Percentiles rank a stretch among this genome's conserved stretches.
Evolutionary conservation across 208 protist genomes (phyloP).

Genomic region (Wallacemonas sp.): DNA sequence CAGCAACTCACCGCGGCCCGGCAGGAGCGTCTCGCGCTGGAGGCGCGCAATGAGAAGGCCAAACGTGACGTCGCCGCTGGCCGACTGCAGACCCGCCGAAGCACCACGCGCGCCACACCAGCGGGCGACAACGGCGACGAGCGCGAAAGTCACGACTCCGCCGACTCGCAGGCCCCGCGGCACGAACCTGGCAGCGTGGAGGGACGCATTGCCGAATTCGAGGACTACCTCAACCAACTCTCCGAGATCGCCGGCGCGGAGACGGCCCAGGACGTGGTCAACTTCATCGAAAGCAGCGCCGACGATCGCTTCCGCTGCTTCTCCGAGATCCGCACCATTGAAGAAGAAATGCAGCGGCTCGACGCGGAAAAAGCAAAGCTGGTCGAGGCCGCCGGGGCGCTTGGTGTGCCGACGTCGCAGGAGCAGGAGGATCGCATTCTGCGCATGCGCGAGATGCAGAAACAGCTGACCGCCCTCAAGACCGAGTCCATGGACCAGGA

Average conservation of each 20-base stretch:
- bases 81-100: neutral
- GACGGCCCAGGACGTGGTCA: conserved; percentile 43
- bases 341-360: conserved; percentile 43
- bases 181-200: conserved; percentile 8
- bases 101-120: neutral
- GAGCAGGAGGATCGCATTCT: conserved; percentile 9
- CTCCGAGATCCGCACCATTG: conserved; percentile 43
- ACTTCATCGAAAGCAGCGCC: conserved; percentile 44
- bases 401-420: neutral
- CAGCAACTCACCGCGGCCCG: conserved; percentile 31
- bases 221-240: conserved; percentile 46
- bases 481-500: conserved; percentile 34
- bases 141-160: conserved; percentile 5
- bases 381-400: neutral
- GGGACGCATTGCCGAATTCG: conserved; percentile 34
- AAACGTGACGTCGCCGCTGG: conserved; percentile 9
- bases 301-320: conserved; percentile 64
- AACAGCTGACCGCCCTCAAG: conserved; percentile 27
- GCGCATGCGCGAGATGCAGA: conserved; percentile 18
- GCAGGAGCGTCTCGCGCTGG: conserved; percentile 39
- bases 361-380: conserved; percentile 27
- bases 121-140: conserved; percentile 2
- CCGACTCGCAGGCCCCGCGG: neutral
- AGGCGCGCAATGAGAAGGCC: conserved; percentile 25
- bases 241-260: conserved; percentile 52